Conservation (phyloP, 179 eudicot species). For the Nepenthes alata region DNA sequence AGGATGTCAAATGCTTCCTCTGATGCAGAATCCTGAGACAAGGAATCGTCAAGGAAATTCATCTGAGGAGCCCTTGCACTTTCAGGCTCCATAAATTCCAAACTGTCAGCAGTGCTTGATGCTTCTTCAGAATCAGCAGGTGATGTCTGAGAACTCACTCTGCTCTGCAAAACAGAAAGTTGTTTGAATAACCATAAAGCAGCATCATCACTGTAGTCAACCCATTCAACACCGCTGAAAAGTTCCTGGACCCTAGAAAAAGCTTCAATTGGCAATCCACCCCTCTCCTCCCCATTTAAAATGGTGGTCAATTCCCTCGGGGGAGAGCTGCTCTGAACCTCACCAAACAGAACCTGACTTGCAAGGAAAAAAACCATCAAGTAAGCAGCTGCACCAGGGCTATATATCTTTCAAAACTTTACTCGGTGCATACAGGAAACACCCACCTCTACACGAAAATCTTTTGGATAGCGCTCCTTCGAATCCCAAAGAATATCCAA, state of each 20-base stretch:
- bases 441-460: slow-evolving; percentile 84
- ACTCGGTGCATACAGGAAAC: background rate
- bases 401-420: background rate
- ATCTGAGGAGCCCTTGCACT: slow-evolving; percentile 30
- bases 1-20: slow-evolving; percentile 53
- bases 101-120: slow-evolving; percentile 75
- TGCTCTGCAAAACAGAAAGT: slow-evolving; percentile 49
- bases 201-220: slow-evolving; percentile 79
- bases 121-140: slow-evolving; percentile 94
- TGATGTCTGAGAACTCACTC: slow-evolving; percentile 64
- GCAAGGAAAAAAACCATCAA: slow-evolving; percentile 5
- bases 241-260: slow-evolving; percentile 91
- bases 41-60: slow-evolving; percentile 57
- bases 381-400: slow-evolving; percentile 5
- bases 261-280: slow-evolving; percentile 93
- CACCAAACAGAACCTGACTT: slow-evolving; percentile 76
- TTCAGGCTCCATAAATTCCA: slow-evolving; percentile 72
- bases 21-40: slow-evolving; percentile 51
- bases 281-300: slow-evolving; percentile 73
- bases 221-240: slow-evolving; percentile 82
- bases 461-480: slow-evolving; percentile 81
- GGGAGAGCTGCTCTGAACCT: slow-evolving; percentile 67
- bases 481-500: slow-evolving; percentile 95
- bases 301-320: slow-evolving; percentile 51
- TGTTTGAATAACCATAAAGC: slow-evolving; percentile 88